These are phyloP conservation scores for Salix koriyanagi DNA, from an alignment of 345 rosid genomes.

Conservation along the genomic window DNA sequence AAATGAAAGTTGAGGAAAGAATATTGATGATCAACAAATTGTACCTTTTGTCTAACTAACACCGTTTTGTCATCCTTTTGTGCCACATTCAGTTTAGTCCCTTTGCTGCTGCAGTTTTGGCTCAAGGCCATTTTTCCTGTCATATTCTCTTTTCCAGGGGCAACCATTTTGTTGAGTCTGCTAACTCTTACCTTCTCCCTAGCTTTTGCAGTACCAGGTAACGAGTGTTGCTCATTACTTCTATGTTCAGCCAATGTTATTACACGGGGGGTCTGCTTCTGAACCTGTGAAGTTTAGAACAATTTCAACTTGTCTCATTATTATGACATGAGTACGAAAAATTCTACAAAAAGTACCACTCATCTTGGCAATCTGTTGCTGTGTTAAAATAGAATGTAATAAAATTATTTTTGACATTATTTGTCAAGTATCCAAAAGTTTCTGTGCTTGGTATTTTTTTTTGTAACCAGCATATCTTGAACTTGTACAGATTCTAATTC, in stretches of 20 bases:
- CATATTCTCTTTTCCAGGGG: constrained; percentile 42
- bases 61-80: constrained; percentile 18
- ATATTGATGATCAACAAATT: not conserved
- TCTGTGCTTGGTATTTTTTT: not conserved
- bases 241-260: constrained; percentile 23
- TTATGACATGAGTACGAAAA: not conserved
- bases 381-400: not conserved
- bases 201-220: constrained; percentile 14
- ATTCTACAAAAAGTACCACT: not conserved
- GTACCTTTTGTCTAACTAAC: constrained; percentile 40
- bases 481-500: constrained; percentile 18
- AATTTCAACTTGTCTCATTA: constrained; percentile 2
- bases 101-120: constrained; percentile 23
- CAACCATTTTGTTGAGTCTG: constrained; percentile 13
- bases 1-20: not conserved
- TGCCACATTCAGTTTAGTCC: constrained; percentile 15
- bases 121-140: constrained; percentile 5
- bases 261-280: constrained; percentile 11
- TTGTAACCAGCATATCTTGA: not conserved
- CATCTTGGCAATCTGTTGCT: not conserved
- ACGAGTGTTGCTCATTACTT: constrained; percentile 21
- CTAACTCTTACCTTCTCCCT: constrained; percentile 12
- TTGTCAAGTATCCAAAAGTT: not conserved
- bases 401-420: not conserved
- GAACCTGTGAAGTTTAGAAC: constrained; percentile 31